phyloP scores from a whole-genome alignment of 371 early-diverging fungal genomes.

The Mortierella sp. region DNA sequence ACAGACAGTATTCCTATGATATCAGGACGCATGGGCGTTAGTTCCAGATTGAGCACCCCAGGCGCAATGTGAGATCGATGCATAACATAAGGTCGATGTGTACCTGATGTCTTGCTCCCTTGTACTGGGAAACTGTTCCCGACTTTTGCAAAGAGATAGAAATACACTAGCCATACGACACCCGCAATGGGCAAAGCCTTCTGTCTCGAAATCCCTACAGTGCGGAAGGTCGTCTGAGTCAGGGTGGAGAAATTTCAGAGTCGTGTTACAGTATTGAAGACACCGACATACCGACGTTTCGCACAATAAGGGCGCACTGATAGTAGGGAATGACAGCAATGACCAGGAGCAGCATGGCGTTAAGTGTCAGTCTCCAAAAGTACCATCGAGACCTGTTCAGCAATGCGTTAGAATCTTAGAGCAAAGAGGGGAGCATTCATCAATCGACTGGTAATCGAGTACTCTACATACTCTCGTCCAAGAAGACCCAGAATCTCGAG shows the following conservation, averaged over 20 bases:
- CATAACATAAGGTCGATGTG: constrained; percentile 18
- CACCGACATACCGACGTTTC: constrained; percentile 41
- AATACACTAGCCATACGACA: constrained; percentile 66
- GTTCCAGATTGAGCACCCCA: too few relatives aligned
- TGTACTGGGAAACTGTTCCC: constrained; percentile 64
- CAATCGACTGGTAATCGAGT: too few relatives aligned
- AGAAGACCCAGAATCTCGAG: constrained; percentile 82
- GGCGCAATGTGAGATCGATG: background rate
- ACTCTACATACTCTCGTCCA: constrained; percentile 77
- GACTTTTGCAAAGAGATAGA: constrained; percentile 77
- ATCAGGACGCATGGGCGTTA: background rate
- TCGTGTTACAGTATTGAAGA: background rate
- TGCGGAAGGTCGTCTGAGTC: background rate
- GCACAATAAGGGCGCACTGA: constrained; percentile 75
- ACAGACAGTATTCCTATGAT: constrained; percentile 9
- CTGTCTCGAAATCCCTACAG: constrained; percentile 44
- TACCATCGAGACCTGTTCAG: constrained; percentile 72
- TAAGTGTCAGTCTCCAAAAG: constrained; percentile 80
- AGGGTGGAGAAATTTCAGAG: background rate
- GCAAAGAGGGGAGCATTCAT: too few relatives aligned
- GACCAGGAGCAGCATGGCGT: constrained; percentile 71
- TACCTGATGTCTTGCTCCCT: constrained; percentile 20
- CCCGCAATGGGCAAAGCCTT: constrained; percentile 59
- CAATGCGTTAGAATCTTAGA: background rate
- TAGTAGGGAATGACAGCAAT: constrained; percentile 80